Conservation (phyloP, 208 protist species). For the Novymonas esmeraldas region DNA sequence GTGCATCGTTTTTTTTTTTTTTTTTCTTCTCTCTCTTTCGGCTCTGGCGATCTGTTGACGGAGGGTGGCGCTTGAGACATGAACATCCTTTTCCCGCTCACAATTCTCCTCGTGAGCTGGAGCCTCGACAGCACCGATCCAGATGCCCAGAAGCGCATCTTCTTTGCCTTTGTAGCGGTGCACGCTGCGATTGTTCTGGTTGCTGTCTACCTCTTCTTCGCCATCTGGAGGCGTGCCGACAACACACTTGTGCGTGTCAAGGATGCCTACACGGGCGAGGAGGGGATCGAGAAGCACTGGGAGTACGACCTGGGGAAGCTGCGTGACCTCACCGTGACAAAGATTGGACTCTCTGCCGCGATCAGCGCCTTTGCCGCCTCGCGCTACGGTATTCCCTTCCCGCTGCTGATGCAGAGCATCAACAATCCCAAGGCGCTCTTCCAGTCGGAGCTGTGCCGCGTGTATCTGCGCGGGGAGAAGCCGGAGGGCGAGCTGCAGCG, state of each 20-base stretch:
- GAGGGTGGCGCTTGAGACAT: conserved; percentile 31
- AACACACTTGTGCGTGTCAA: conserved; percentile 51
- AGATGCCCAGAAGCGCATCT: conserved; percentile 48
- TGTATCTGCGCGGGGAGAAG: conserved; percentile 54
- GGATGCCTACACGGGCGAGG: conserved; percentile 55
- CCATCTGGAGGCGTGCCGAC: conserved; percentile 53
- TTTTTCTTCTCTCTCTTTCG: not conserved
- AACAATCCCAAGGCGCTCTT: conserved; percentile 78
- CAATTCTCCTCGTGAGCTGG: conserved; percentile 77
- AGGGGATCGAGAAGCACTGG: conserved; percentile 43
- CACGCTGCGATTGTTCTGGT: conserved; percentile 49
- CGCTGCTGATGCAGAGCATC: conserved; percentile 85
- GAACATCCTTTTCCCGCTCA: conserved; percentile 72
- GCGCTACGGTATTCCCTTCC: conserved; percentile 63
- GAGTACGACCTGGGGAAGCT: conserved; percentile 81
- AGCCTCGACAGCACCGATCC: conserved; percentile 87
- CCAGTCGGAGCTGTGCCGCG: conserved; percentile 60
- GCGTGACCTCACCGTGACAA: conserved; percentile 65
- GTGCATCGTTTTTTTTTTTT: not conserved
- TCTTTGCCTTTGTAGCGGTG: conserved; percentile 55
- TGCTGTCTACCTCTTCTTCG: conserved; percentile 49
- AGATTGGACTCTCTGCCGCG: conserved; percentile 53
- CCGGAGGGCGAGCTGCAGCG: conserved; percentile 62
- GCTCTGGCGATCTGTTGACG: not conserved
- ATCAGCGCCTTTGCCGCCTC: conserved; percentile 56